Base-by-base conservation (phyloP, 305 asterid genomes). In the Striga hermonthica region DNA sequence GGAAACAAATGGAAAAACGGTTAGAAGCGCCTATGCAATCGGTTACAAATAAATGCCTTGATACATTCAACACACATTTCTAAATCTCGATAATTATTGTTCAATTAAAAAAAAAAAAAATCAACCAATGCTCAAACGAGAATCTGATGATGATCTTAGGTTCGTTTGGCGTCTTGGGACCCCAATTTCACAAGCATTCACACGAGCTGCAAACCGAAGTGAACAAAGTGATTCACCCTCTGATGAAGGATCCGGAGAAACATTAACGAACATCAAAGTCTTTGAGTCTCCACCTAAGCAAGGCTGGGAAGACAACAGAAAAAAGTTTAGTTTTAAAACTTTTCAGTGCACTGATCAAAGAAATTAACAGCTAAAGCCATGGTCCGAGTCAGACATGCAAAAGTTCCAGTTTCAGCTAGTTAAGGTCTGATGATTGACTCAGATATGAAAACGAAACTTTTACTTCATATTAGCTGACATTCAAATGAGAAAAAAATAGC, bases 111-210 rank as follows among this genome's bases (percentile, higher is more conserved):
- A 37, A 43, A 60, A 11, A 1, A 14, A 49, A 49, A 50, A 67
- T 70, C 59, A 70, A 44, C 75, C 75, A 63, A 70, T 70, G 66
- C 62, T 57, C 43, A 37, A 45, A 57, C 62, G 45, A 57, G 62
- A n/a, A 31, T 37, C 45, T 7, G 45, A 35, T 9, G 11, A 9
- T 35, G 43, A 57, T 57, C 15, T 57, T 11, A 57, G 45, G 47
- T 11, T 57, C 31, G 43, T 57, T 35, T 35, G 62, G 10, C 62
- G 62, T 4, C 62, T 35, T 3, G 45, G 45, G 45, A 35, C 45
- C 6, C 45, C 62, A 55, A 55, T 55, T 28, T 57, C 62, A 37
- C 62, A 57, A 11, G 45, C 62, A 35, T 57, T 57, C 28, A 37
- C 62, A 6, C 62, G 11, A 12, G 62, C 43, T 35, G 62, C 62